phyloP scores from a whole-genome alignment of 2,329 filamentous ascomycete genomes.

The Didymella segeticola region DNA sequence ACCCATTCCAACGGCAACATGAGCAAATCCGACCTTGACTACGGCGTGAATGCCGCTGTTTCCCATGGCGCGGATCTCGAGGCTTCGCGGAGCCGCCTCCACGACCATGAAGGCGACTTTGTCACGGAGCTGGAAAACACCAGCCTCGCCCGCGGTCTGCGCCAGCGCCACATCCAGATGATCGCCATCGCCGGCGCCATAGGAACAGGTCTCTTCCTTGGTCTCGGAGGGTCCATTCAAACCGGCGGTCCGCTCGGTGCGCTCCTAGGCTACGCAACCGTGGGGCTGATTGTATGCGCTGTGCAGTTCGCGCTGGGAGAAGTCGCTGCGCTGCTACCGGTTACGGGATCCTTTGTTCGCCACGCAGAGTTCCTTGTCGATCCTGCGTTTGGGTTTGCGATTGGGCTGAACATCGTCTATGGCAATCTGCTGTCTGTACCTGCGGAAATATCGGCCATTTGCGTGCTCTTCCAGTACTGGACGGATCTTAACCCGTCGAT shows the following conservation, averaged over 20 bases:
- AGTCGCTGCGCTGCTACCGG: constrained; percentile 58
- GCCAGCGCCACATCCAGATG: constrained; percentile 61
- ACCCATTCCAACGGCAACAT: constrained; percentile 3
- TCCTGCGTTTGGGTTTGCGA: constrained; percentile 52
- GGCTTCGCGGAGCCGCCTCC: constrained; percentile 8
- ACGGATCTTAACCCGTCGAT: constrained; percentile 42
- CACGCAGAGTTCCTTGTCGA: constrained; percentile 60
- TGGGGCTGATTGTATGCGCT: constrained; percentile 58
- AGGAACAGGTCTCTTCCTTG: constrained; percentile 61
- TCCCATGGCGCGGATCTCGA: constrained; percentile 12
- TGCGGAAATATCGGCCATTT: constrained; percentile 37
- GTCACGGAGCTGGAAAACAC: constrained; percentile 24
- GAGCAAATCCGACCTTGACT: constrained; percentile 7
- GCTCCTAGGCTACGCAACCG: constrained; percentile 59
- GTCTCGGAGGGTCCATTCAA: constrained; percentile 60
- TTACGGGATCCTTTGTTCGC: constrained; percentile 59
- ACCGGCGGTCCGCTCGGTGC: constrained; percentile 61
- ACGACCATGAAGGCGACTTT: constrained; percentile 17
- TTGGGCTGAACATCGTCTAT: constrained; percentile 65
- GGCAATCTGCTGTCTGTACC: constrained; percentile 58
- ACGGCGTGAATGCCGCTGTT: constrained; percentile 8
- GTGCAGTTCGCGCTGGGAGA: constrained; percentile 61
- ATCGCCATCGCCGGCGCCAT: constrained; percentile 66
- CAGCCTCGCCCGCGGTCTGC: constrained; percentile 37
- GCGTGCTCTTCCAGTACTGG: constrained; percentile 37